Evolutionary conservation across 352 stramenopile species (phyloP).

Genomic region (Aphanomyces stellatus): DNA sequence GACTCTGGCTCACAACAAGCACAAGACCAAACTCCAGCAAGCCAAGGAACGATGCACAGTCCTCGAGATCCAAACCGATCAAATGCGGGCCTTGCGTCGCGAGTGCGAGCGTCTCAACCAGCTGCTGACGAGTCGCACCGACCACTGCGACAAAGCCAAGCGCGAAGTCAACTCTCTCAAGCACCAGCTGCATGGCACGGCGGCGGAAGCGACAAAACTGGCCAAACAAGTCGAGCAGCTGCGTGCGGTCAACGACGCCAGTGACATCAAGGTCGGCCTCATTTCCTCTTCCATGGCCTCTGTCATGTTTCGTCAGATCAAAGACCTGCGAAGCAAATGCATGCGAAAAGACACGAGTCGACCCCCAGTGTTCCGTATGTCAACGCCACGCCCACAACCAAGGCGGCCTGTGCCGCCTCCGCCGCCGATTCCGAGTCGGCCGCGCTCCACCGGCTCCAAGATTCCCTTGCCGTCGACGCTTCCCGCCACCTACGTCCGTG

Average conservation of each 20-base stretch:
- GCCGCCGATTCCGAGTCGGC: background rate
- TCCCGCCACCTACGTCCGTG: background rate
- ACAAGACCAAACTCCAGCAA: constrained; percentile 7
- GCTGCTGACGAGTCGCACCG: background rate
- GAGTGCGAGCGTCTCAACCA: constrained; percentile 2
- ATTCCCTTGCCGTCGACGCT: constrained; percentile 2
- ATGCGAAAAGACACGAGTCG: no score
- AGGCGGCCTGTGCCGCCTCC: background rate
- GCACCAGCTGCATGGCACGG: background rate
- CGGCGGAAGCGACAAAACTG: background rate
- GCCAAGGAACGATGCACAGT: background rate
- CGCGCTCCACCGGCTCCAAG: background rate
- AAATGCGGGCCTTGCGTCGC: background rate
- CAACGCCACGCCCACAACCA: background rate
- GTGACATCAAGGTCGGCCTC: background rate
- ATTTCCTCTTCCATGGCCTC: background rate
- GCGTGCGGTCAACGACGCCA: background rate
- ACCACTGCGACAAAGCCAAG: background rate
- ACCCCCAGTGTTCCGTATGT: no score
- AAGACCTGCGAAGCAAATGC: no score
- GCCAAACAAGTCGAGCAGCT: background rate
- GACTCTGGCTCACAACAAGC: background rate
- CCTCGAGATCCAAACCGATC: background rate
- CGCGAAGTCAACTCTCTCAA: background rate
- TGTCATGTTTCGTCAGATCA: background rate